Conservation (phyloP, 495 filamentous ascomycete species). For the Penicillium dipodomyicola region DNA sequence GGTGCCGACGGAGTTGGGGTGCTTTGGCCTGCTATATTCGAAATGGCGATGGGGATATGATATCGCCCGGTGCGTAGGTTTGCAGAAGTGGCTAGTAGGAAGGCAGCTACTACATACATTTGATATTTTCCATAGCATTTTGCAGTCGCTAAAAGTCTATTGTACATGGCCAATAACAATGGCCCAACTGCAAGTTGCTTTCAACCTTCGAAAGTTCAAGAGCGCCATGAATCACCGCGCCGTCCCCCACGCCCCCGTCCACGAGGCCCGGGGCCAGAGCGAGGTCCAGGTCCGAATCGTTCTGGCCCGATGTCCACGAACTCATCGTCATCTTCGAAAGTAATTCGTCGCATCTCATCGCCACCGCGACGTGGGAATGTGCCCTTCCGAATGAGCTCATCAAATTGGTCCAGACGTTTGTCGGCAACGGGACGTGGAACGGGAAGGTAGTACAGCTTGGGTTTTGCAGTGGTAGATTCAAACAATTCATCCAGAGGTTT, state of each 20-base stretch:
- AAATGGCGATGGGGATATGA: slow-evolving; percentile 56
- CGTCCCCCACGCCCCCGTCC: slow-evolving; percentile 39
- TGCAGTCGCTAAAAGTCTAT: slow-evolving; percentile 1
- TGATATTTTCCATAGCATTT: background rate
- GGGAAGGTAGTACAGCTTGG: slow-evolving; percentile 66
- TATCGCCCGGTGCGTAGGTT: too few relatives aligned
- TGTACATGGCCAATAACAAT: slow-evolving; percentile 4
- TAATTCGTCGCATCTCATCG: slow-evolving; percentile 69
- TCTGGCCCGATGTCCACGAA: slow-evolving; percentile 78
- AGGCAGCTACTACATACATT: too few relatives aligned
- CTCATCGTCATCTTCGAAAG: slow-evolving; percentile 67
- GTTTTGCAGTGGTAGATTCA: slow-evolving; percentile 59
- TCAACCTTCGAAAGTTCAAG: background rate
- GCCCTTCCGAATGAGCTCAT: slow-evolving; percentile 47
- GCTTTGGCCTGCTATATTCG: slow-evolving; percentile 79
- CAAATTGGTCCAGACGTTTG: slow-evolving; percentile 66
- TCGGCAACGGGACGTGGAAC: slow-evolving; percentile 51
- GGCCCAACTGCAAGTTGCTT: background rate
- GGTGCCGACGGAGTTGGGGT: slow-evolving; percentile 94
- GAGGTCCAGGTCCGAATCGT: slow-evolving; percentile 36
- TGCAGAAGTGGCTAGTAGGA: too few relatives aligned
- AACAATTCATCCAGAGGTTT: slow-evolving; percentile 65
- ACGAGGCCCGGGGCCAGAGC: slow-evolving; percentile 29
- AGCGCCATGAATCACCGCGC: slow-evolving; percentile 13
- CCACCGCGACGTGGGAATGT: slow-evolving; percentile 47